Percentiles rank a stretch among this genome's conserved stretches.
phyloP scores from a whole-genome alignment of 2,329 filamentous ascomycete species.

The Fusarium marasasianum region DNA sequence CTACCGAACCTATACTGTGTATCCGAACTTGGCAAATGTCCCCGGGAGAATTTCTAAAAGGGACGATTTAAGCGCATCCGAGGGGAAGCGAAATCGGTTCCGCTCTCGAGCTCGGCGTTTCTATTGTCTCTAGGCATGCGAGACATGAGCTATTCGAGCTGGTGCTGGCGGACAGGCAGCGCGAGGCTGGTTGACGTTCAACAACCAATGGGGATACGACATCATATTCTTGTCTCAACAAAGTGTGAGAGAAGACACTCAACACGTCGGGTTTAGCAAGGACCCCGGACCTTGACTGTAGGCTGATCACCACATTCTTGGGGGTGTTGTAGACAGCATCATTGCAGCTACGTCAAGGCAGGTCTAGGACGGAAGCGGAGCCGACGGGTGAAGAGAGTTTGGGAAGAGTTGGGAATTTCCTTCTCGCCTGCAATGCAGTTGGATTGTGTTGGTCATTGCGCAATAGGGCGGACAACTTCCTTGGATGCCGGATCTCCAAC shows the following conservation, averaged over 20 bases:
- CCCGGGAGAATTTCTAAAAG: not conserved
- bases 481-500: constrained; percentile 2
- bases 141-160: constrained; percentile 8
- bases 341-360: constrained; percentile 16
- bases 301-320: constrained; percentile 32
- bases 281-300: constrained; percentile 35
- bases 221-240: constrained; percentile 20
- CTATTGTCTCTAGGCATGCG: not conserved
- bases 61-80: not conserved
- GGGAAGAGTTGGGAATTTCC: not conserved
- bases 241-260: constrained; percentile 17
- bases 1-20: not conserved
- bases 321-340: constrained; percentile 26
- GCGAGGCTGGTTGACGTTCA: constrained; percentile 1
- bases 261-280: constrained; percentile 23
- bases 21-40: constrained; percentile 8
- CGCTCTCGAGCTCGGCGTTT: not conserved
- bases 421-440: not conserved
- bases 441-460: constrained; percentile 1
- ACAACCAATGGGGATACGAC: constrained; percentile 1
- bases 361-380: not conserved
- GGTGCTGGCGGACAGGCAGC: not conserved
- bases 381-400: not conserved
- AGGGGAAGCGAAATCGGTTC: not conserved
- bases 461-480: not conserved